Conservation (phyloP, 192 early-diverging fungal species). For the Umbelopsis vinacea region DNA sequence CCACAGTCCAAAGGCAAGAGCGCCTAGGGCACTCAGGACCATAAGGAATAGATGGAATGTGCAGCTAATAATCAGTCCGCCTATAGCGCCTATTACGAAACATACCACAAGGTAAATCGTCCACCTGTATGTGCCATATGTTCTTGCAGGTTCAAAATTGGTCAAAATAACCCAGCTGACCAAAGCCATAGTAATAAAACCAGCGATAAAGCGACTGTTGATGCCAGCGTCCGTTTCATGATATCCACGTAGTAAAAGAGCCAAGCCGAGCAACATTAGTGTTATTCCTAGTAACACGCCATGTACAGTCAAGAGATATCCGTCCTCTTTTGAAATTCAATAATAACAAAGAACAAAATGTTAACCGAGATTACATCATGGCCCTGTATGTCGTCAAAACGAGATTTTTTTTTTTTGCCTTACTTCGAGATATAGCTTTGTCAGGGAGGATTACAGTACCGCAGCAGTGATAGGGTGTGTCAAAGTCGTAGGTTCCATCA, state of each 20-base stretch:
- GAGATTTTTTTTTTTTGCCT: not conserved
- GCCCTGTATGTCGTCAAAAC: not conserved
- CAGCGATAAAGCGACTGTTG: constrained; percentile 27
- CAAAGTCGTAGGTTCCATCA: not conserved
- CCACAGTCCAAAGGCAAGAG: constrained; percentile 47
- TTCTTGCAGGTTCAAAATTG: constrained; percentile 45
- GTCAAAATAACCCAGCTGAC: constrained; percentile 45
- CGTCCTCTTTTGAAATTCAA: not conserved
- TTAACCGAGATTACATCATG: constrained; percentile 8
- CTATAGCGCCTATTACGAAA: constrained; percentile 37
- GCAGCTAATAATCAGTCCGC: constrained; percentile 38
- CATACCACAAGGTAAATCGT: constrained; percentile 46
- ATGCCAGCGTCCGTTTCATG: not conserved
- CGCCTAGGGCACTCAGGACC: constrained; percentile 40
- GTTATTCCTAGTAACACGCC: not conserved
- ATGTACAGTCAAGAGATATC: constrained; percentile 11
- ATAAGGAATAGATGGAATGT: constrained; percentile 42
- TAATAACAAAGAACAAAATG: not conserved
- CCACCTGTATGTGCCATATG: constrained; percentile 31
- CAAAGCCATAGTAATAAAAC: constrained; percentile 45
- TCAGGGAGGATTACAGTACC: not conserved
- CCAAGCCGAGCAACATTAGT: not conserved
- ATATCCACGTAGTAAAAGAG: not conserved
- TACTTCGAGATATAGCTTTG: constrained; percentile 5
- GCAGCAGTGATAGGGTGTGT: not conserved